phyloP scores from a whole-genome alignment of 768 basidiomycete genomes.

The Termitomyces sp. region DNA sequence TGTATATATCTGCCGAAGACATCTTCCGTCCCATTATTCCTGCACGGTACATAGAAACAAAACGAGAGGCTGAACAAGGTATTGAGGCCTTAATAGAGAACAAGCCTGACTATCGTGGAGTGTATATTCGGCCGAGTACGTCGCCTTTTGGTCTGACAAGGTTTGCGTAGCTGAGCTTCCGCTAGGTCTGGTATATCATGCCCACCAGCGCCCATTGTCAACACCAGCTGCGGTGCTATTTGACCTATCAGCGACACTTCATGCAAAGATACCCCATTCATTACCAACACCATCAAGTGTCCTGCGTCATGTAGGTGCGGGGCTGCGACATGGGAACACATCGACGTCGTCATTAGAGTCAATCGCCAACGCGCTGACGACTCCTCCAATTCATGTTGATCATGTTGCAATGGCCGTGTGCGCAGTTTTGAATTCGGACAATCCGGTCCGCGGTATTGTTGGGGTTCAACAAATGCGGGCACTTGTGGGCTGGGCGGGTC shows the following conservation, averaged over 20 bases:
- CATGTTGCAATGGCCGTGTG: slow-evolving; percentile 86
- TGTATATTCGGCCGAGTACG: slow-evolving; percentile 89
- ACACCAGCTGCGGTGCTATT: slow-evolving; percentile 81
- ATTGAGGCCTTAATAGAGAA: slow-evolving; percentile 51
- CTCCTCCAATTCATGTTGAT: slow-evolving; percentile 93
- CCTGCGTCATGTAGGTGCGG: slow-evolving; percentile 46
- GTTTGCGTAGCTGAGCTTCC: neutral
- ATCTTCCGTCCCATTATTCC: slow-evolving; percentile 86
- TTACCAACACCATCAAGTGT: slow-evolving; percentile 63
- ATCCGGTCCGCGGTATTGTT: slow-evolving; percentile 56
- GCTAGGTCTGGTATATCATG: slow-evolving; percentile 92
- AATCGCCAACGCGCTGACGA: slow-evolving; percentile 73
- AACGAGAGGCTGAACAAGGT: slow-evolving; percentile 79
- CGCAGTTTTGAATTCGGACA: slow-evolving; percentile 46
- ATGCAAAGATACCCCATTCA: slow-evolving; percentile 49
- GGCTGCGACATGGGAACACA: slow-evolving; percentile 21
- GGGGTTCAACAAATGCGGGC: slow-evolving; percentile 70
- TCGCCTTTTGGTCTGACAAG: slow-evolving; percentile 8
- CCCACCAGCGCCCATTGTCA: slow-evolving; percentile 86
- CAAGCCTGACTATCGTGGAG: slow-evolving; percentile 49
- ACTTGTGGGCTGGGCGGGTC: slow-evolving; percentile 58
- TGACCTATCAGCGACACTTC: slow-evolving; percentile 73
- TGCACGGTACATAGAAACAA: slow-evolving; percentile 86
- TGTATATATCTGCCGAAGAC: slow-evolving; percentile 95
- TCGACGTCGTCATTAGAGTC: slow-evolving; percentile 47